Conservation (phyloP, 768 basidiomycete species). For the Crepidotus variabilis region DNA sequence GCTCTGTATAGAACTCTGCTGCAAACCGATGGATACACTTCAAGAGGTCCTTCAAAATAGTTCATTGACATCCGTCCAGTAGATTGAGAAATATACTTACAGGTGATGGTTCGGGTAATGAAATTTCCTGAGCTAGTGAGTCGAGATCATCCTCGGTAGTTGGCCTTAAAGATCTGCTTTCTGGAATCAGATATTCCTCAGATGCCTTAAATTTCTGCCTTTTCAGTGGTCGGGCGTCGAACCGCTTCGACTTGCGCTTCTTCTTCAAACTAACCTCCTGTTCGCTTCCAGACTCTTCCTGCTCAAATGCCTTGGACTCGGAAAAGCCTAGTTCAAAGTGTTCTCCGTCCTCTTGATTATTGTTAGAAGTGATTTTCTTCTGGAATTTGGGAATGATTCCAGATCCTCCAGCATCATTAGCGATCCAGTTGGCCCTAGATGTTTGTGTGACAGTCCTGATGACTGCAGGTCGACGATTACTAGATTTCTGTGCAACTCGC, state of each 20-base stretch:
- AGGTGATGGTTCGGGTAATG: constrained; percentile 40
- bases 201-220: constrained; percentile 44
- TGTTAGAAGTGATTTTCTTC: constrained; percentile 1
- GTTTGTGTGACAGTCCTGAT: constrained; percentile 37
- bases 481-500: constrained; percentile 44
- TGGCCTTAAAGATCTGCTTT: background rate
- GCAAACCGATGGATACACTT: constrained; percentile 48
- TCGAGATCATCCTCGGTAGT: background rate
- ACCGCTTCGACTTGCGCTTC: constrained; percentile 18
- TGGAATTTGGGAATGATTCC: constrained; percentile 24
- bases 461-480: constrained; percentile 29
- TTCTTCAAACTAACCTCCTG: constrained; percentile 11
- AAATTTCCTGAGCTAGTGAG: background rate
- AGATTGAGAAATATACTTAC: constrained; percentile 31
- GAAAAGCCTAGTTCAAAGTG: constrained; percentile 12
- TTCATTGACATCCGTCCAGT: background rate
- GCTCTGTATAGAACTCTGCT: constrained; percentile 53
- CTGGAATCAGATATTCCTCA: constrained; percentile 48
- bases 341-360: constrained; percentile 3
- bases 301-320: constrained; percentile 16
- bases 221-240: constrained; percentile 28
- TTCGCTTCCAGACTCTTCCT: constrained; percentile 11
- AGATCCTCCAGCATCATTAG: constrained; percentile 59
- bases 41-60: constrained; percentile 37
- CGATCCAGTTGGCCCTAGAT: constrained; percentile 60